phyloP scores from a whole-genome alignment of 805 yeast species.

The Starmerella apis region DNA sequence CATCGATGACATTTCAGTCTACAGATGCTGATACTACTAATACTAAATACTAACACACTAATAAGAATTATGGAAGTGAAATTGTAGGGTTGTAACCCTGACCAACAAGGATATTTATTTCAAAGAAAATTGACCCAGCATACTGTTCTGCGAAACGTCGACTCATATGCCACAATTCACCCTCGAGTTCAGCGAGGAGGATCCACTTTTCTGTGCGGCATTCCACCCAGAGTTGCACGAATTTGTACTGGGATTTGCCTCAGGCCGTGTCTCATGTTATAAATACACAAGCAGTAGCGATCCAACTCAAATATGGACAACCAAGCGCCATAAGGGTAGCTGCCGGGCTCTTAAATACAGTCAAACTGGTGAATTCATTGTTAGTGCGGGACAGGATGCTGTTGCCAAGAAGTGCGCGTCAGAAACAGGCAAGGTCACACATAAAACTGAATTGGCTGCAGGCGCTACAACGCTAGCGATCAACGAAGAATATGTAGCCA shows the following conservation, averaged over 20 bases:
- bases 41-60: too few species aligned
- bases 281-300: constrained; percentile 41
- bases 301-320: constrained; percentile 51
- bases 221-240: constrained; percentile 67
- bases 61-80: too few species aligned
- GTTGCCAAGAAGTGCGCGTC: constrained; percentile 64
- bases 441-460: constrained; percentile 36
- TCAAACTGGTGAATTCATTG: constrained; percentile 46
- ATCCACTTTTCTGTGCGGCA: constrained; percentile 54
- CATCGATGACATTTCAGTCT: background rate
- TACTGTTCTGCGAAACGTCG: too few species aligned
- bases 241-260: constrained; percentile 62
- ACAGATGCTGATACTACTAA: too few species aligned
- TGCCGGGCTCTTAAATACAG: constrained; percentile 58
- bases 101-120: background rate
- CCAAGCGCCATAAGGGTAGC: constrained; percentile 82
- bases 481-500: constrained; percentile 30
- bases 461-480: constrained; percentile 27
- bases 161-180: constrained; percentile 21
- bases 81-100: background rate
- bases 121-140: too few species aligned
- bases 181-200: constrained; percentile 28
- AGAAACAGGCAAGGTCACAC: constrained; percentile 63
- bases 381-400: constrained; percentile 69
- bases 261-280: constrained; percentile 62